A percentile compares a stretch with the other conserved stretches of the same genome.
Conservation (phyloP, 2,329 filamentous ascomycete genomes). For the Tolypocladium guangdongense region DNA sequence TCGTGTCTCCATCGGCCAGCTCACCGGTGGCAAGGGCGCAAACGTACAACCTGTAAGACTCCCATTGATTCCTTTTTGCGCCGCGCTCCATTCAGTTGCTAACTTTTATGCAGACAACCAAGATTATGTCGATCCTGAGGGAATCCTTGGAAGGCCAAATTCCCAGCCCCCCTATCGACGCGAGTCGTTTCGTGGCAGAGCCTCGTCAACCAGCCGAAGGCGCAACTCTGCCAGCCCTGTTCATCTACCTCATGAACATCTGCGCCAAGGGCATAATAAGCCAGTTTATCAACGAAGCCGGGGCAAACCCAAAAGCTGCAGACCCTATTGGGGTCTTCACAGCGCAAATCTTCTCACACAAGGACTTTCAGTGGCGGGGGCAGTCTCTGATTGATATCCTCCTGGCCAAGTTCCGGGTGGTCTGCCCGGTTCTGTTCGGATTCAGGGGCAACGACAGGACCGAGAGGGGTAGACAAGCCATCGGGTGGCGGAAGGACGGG, state of each 20-base stretch:
- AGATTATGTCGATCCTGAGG: conserved; percentile 32
- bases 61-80: neutral
- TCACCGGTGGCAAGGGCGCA: conserved; percentile 52
- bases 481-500: conserved; percentile 62
- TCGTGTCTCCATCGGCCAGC: conserved; percentile 60
- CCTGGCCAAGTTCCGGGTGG: conserved; percentile 70
- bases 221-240: conserved; percentile 48
- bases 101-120: conserved; percentile 18
- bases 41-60: conserved; percentile 36
- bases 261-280: conserved; percentile 63
- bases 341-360: conserved; percentile 62
- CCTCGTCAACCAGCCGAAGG: conserved; percentile 35
- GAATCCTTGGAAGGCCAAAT: conserved; percentile 40
- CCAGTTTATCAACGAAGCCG: conserved; percentile 58
- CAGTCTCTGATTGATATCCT: conserved; percentile 69
- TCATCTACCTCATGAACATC: conserved; percentile 67
- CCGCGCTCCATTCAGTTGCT: conserved; percentile 2
- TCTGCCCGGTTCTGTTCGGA: conserved; percentile 79
- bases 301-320: conserved; percentile 52
- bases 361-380: conserved; percentile 56
- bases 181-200: conserved; percentile 41
- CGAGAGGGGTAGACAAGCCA: conserved; percentile 48
- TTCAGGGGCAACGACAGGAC: conserved; percentile 67
- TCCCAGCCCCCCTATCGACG: conserved; percentile 42
- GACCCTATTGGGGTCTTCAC: conserved; percentile 72